A percentile compares a stretch with the other conserved stretches of the same genome.
Conservation (phyloP, 352 stramenopile genomes). For the Blastocystis sp. region DNA sequence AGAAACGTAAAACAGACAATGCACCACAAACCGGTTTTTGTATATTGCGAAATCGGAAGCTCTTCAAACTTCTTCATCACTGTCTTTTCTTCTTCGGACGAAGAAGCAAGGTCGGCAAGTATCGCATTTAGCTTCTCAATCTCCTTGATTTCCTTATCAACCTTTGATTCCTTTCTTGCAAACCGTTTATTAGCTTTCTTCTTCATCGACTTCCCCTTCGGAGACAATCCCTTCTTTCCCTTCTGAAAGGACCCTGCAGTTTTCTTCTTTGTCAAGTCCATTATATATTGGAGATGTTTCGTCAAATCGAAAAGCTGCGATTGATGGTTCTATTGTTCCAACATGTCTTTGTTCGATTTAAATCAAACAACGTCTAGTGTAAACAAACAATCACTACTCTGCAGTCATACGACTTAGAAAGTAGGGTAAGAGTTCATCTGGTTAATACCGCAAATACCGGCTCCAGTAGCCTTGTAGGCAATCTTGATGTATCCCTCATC, state of each 20-base stretch:
- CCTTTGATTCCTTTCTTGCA: slow-evolving; percentile 2
- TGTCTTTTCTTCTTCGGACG: slow-evolving; percentile 19
- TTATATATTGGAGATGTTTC: background rate
- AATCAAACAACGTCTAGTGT: background rate
- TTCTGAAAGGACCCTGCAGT: background rate
- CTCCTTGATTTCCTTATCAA: slow-evolving; percentile 33
- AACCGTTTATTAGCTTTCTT: background rate
- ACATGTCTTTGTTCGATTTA: too few relatives aligned
- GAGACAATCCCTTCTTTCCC: background rate
- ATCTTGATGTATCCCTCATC: slow-evolving; percentile 82
- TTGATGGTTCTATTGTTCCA: background rate
- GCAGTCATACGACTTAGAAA: background rate
- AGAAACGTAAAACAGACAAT: slow-evolving; percentile 64
- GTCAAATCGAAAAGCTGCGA: background rate
- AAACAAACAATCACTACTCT: slow-evolving; percentile 5
- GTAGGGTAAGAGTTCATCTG: slow-evolving; percentile 15
- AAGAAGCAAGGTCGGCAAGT: background rate
- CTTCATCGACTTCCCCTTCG: background rate
- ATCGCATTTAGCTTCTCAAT: background rate
- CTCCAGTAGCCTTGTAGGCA: slow-evolving; percentile 73
- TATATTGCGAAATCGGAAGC: slow-evolving; percentile 76
- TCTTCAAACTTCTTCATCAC: slow-evolving; percentile 70
- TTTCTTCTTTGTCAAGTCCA: background rate
- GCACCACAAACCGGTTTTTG: slow-evolving; percentile 65
- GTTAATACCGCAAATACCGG: slow-evolving; percentile 63